Conservation (phyloP, 192 early-diverging fungal species). For the Coemansia sp. region DNA sequence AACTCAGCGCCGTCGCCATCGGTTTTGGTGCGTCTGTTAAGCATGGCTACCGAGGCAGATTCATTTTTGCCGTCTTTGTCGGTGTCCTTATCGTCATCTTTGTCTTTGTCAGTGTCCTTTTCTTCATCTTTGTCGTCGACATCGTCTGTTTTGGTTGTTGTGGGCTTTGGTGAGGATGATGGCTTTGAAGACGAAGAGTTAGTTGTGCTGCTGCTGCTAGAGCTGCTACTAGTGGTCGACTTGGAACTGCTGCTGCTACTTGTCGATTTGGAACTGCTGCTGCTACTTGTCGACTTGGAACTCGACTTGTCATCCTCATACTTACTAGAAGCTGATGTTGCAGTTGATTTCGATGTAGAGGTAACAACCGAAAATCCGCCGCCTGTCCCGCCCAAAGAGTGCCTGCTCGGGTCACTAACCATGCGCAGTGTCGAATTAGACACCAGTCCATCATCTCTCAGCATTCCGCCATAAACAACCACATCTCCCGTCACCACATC, state of each 20-base stretch:
- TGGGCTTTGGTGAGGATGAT: neutral
- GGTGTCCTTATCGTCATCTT: neutral
- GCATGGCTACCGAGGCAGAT: neutral
- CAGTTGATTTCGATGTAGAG: slow-evolving; percentile 1
- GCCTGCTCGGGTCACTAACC: slow-evolving; percentile 24
- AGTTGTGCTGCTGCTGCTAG: neutral
- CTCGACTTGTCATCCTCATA: neutral
- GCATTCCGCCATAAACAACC: slow-evolving; percentile 31
- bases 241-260: neutral
- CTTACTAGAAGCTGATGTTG: neutral
- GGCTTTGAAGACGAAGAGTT: slow-evolving; percentile 1
- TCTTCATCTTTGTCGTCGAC: neutral
- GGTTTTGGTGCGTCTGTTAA: neutral
- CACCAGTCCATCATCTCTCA: neutral
- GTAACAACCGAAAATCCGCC: slow-evolving; percentile 1
- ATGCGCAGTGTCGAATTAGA: slow-evolving; percentile 42
- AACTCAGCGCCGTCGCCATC: neutral
- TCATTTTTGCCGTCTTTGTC: neutral
- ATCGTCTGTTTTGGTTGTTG: slow-evolving; percentile 1
- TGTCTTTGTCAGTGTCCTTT: neutral
- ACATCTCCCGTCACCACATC: slow-evolving; percentile 39
- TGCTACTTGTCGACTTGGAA: neutral
- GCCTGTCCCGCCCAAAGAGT: neutral
- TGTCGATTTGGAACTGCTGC: neutral
- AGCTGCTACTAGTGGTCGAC: neutral